Evolutionary conservation across 306 rosid species (phyloP).

Genomic region (Lagenaria siceraria): DNA sequence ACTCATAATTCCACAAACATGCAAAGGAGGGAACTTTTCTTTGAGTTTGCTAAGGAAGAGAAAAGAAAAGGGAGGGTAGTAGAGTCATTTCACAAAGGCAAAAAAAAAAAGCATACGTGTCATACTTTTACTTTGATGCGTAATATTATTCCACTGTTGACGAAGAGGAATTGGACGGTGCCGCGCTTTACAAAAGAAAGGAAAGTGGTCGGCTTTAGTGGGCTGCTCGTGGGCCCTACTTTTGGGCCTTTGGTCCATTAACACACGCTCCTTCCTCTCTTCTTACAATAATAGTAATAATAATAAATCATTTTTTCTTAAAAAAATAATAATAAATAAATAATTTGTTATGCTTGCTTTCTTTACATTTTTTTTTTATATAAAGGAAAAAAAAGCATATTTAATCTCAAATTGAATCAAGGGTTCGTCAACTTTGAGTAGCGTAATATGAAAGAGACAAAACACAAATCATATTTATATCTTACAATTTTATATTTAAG

Average conservation of each 20-base stretch:
- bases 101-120: neutral
- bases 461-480: neutral
- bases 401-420: neutral
- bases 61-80: neutral
- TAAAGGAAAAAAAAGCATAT: too few relatives aligned
- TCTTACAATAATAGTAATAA: neutral
- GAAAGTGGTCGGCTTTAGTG: constrained; percentile 23
- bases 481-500: too few relatives aligned
- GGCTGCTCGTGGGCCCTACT: constrained; percentile 18
- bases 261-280: neutral
- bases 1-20: too few relatives aligned
- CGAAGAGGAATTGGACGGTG: neutral
- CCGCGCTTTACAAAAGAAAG: neutral
- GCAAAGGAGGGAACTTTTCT: too few relatives aligned
- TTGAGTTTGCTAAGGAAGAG: too few relatives aligned
- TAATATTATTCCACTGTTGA: neutral
- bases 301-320: too few relatives aligned
- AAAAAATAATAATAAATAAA: neutral
- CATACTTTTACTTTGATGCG: neutral
- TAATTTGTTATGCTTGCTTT: neutral
- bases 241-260: neutral
- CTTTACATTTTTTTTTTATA: neutral
- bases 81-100: neutral
- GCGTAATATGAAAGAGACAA: neutral
- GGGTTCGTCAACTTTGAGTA: neutral